Evolutionary conservation across 257 asterid species (phyloP).

Genomic region (Striga asiatica): DNA sequence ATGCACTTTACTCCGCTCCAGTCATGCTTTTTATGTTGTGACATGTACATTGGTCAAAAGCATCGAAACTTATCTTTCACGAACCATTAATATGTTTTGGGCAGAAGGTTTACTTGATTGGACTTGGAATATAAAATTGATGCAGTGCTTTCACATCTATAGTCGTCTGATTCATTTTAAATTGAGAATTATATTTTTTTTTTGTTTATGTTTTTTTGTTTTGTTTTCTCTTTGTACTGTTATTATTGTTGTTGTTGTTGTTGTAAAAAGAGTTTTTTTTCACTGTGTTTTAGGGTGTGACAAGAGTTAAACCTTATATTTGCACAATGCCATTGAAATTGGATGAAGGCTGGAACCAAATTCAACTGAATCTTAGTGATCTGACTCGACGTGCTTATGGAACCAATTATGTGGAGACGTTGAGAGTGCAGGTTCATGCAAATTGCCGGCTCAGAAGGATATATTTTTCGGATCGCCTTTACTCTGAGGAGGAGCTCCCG

Average conservation of each 20-base stretch:
- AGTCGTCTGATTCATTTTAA: no score
- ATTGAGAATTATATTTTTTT: no score
- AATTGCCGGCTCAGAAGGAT: conserved; percentile 87
- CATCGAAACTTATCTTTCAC: background rate
- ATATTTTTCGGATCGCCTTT: conserved; percentile 86
- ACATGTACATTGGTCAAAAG: background rate
- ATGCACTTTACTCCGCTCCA: background rate
- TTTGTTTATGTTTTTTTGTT: no score
- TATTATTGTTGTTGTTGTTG: background rate
- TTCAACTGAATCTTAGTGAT: conserved; percentile 82
- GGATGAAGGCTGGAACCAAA: conserved; percentile 97
- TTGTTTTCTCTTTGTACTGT: background rate
- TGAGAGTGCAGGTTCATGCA: conserved; percentile 91
- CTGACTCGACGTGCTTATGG: conserved; percentile 91
- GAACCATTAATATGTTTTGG: background rate
- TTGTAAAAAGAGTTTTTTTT: background rate
- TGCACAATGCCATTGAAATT: conserved; percentile 94
- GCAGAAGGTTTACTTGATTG: no score
- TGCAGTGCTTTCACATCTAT: no score
- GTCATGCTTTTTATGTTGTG: background rate
- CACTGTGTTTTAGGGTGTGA: conserved; percentile 44
- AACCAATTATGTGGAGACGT: conserved; percentile 84
- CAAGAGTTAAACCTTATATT: conserved; percentile 84
- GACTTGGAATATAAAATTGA: no score
- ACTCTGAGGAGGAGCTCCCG: conserved; percentile 96